Evolutionary conservation across 441 rosid genomes (phyloP).

Genomic region (Croton laevigatus): DNA sequence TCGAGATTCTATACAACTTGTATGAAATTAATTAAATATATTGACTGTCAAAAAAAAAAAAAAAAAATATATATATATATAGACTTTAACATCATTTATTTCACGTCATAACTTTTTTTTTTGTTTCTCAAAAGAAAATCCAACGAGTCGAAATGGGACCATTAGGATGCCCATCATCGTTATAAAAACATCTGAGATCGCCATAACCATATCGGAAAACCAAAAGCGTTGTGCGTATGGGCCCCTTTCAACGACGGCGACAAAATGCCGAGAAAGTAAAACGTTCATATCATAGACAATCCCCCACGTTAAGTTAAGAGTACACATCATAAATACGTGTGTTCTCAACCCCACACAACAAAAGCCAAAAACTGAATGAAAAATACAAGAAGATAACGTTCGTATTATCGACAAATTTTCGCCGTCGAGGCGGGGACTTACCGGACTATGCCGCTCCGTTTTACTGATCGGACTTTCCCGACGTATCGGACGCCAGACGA

Average conservation of each 20-base stretch:
- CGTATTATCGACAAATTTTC: slow-evolving; percentile 19
- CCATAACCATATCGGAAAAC: background rate
- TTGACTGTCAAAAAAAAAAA: no score
- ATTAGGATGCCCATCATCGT: background rate
- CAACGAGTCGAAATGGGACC: background rate
- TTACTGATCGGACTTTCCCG: slow-evolving; percentile 20
- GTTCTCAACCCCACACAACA: slow-evolving; percentile 3
- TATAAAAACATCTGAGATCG: background rate
- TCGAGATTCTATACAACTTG: no score
- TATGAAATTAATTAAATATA: no score
- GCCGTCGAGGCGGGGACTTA: background rate
- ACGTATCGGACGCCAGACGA: slow-evolving; percentile 53
- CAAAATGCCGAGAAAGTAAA: background rate
- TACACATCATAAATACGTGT: background rate
- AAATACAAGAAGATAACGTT: background rate
- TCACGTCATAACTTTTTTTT: no score
- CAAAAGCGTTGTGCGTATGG: background rate
- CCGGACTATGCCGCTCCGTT: background rate
- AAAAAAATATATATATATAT: no score
- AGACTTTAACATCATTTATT: no score
- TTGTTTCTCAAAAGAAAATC: no score
- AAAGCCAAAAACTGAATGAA: background rate
- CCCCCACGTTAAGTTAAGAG: background rate
- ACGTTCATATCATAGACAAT: background rate
- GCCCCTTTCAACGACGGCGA: background rate